Evolutionary conservation across 352 stramenopile species (phyloP).

Genomic region (Phytophthora quininea): DNA sequence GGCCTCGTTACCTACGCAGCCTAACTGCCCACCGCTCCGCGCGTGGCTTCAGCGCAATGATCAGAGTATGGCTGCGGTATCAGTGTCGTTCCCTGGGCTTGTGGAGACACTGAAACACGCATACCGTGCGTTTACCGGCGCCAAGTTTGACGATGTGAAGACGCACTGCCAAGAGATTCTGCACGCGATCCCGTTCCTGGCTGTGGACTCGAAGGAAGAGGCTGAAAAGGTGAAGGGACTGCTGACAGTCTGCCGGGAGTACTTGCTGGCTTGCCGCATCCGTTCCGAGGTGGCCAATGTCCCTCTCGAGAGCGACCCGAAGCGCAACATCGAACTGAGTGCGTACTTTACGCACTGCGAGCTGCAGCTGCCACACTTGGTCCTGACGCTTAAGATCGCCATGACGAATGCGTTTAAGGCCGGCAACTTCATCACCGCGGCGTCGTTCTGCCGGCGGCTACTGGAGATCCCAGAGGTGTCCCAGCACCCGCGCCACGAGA

Average conservation of each 20-base stretch:
- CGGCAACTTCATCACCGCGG: conserved; percentile 99
- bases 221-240: conserved; percentile 95
- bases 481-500: conserved; percentile 88
- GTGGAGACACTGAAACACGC: conserved; percentile 94
- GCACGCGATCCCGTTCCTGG: conserved; percentile 94
- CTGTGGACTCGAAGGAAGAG: conserved; percentile 93
- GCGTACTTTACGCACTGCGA: conserved; percentile 99
- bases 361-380: conserved; percentile 96
- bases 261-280: conserved; percentile 97
- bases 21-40: conserved; percentile 73
- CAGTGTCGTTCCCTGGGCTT: conserved; percentile 90
- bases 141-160: conserved; percentile 98
- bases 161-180: conserved; percentile 93
- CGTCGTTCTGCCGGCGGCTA: conserved; percentile 98
- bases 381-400: conserved; percentile 98
- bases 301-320: conserved; percentile 70
- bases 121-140: conserved; percentile 96
- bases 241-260: conserved; percentile 96
- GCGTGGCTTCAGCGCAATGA: conserved; percentile 89
- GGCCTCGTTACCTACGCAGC: conserved; percentile 86
- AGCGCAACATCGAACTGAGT: conserved; percentile 96
- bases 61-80: conserved; percentile 86
- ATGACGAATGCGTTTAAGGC: conserved; percentile 99
- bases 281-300: conserved; percentile 86
- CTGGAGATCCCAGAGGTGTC: conserved; percentile 98